Percentiles rank a stretch among this genome's conserved stretches.
Evolutionary conservation across 352 stramenopile species (phyloP).

Genomic region (Phytophthora podocarpi): DNA sequence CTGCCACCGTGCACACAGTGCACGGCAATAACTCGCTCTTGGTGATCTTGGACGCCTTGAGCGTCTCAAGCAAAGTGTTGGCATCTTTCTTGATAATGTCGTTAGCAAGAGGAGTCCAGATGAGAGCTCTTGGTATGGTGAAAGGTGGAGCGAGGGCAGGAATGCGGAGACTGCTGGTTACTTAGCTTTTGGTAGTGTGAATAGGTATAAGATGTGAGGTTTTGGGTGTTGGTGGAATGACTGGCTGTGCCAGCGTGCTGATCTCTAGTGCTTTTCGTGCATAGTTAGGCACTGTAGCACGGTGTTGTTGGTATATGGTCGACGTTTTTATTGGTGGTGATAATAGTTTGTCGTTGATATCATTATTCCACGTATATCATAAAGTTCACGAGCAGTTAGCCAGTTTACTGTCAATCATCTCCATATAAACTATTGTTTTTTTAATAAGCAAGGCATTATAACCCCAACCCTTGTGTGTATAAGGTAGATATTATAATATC

Average conservation of each 20-base stretch:
- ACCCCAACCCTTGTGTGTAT: too few species aligned
- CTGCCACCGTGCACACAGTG: not conserved
- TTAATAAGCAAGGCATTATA: too few species aligned
- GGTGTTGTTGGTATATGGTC: not conserved
- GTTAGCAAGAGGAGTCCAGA: not conserved
- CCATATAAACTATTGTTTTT: too few species aligned
- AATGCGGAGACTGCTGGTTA: not conserved
- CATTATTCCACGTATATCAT: too few species aligned
- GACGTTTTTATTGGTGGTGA: not conserved
- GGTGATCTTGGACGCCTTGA: conserved; percentile 4
- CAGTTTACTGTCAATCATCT: too few species aligned
- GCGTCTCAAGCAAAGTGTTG: not conserved
- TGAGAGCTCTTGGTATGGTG: not conserved
- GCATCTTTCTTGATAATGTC: not conserved
- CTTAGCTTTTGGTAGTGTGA: not conserved
- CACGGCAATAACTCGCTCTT: conserved; percentile 3
- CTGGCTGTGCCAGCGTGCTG: not conserved
- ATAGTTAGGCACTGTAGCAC: not conserved
- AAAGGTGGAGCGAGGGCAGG: not conserved
- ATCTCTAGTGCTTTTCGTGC: not conserved
- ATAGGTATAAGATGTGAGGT: not conserved
- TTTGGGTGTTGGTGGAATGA: not conserved
- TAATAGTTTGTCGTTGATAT: not conserved
- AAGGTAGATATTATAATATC: too few species aligned
- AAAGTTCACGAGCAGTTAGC: too few species aligned